Base-by-base conservation (phyloP, 306 rosid genomes). In the Ormosia semicastrata region DNA sequence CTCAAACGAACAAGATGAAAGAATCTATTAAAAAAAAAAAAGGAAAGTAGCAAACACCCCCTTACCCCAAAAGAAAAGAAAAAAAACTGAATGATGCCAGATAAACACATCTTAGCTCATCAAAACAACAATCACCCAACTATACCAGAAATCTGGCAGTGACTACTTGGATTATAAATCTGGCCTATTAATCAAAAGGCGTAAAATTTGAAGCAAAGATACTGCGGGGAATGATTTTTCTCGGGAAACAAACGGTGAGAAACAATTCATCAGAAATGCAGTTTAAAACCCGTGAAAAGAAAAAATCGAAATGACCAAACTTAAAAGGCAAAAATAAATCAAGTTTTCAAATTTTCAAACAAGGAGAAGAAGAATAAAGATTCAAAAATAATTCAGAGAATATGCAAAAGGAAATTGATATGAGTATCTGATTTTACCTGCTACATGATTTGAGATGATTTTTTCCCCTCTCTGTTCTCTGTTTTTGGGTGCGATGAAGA, bases 341-440 rank as follows among this genome's bases (percentile, higher is more conserved):
- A 13, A 64, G 15, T 2, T 52, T 18, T 14, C 1, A 32, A 43
- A 44, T 5, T 52, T 32, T 33, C 14, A 68, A 60, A 7, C 60
- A 63, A 14, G 17, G 8, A 53, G 10, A 66, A 69, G 2, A 10
- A 7, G 1, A 85, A 46, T 2, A 18, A 17, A 46, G 44, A 85
- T 15, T 14, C 3, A 32, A 71, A 40, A 34, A 39, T 4, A 24
- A 54, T 2, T 3, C 5, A 41, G 8, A 50, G 40, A 46, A 50
- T 3, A 67, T 2, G 10, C 9, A 72, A 15, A 67, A 69, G 54
- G 29, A 30, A 56, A 65, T 6, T 10, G 24, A 76, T 0, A 71
- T 15, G 46, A 14, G 41, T 7, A 24, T 33, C 44, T 63, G 1
- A 11, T 37, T 33, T 34, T 81, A 76, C 88, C 85, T 70, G 30